phyloP scores from a whole-genome alignment of 202 grass and related monocot genomes.

The Panicum hallii region DNA sequence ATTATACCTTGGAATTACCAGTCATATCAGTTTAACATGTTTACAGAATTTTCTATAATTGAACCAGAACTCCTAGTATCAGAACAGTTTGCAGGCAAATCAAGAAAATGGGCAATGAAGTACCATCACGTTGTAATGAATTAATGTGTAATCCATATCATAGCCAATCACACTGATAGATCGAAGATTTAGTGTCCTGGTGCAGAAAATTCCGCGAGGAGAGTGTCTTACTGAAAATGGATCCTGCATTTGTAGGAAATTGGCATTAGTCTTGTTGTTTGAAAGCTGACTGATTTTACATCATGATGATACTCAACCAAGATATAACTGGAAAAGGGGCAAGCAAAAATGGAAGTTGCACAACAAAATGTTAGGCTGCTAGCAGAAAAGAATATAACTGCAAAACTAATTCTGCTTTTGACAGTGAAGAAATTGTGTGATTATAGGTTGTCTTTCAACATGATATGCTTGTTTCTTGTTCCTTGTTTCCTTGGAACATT shows the following conservation, averaged over 20 bases:
- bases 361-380: constrained; percentile 19
- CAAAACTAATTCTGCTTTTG: constrained; percentile 19
- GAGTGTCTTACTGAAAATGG: constrained; percentile 79
- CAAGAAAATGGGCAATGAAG: constrained; percentile 33
- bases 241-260: constrained; percentile 62
- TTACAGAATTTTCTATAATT: neutral
- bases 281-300: constrained; percentile 33
- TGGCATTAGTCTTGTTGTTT: constrained; percentile 21
- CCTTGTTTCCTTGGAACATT: constrained; percentile 16
- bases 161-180: constrained; percentile 94
- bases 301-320: constrained; percentile 28
- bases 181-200: constrained; percentile 89
- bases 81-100: constrained; percentile 24
- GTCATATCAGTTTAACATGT: constrained; percentile 42
- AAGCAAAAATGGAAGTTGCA: constrained; percentile 32
- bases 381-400: constrained; percentile 14
- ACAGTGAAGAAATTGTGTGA: neutral
- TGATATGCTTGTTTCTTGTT: constrained; percentile 8
- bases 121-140: constrained; percentile 99
- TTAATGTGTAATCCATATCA: constrained; percentile 97
- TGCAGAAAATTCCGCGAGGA: constrained; percentile 93
- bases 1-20: constrained; percentile 4
- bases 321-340: neutral
- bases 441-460: constrained; percentile 4
- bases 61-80: neutral